Evolutionary conservation across 2,329 filamentous ascomycete genomes (phyloP), one percentile per base, ranked within the genome.

Genomic region (Fusarium devonianum): DNA sequence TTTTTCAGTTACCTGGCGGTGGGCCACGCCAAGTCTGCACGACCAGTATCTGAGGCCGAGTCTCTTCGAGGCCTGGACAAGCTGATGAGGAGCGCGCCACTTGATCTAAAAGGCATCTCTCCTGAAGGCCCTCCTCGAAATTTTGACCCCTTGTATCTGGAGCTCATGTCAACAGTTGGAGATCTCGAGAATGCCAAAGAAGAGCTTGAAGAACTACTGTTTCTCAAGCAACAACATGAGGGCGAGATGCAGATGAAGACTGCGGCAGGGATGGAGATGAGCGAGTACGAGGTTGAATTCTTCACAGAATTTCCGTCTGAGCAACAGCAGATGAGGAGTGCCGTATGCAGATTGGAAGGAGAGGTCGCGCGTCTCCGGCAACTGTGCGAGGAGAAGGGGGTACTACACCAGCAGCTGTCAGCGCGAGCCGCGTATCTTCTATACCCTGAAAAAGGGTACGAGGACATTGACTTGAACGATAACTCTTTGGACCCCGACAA

Each of bases 161-260:
- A 73, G 13, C 69, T 82, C 5, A 70, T 76, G 12, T 69, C 72
- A 10, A 70, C 72, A 2, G 71, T 78, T 8, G 74, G 71, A 2
- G 75, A 81, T 13, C 66, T 78, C n/a, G 71, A 76, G 33, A 70
- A 78, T 21, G 76, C 76, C 11, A 72, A 70, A 37, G 79, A 83
- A 48, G 72, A 77, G n/a, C 66, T 73, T 23, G 67, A 71, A 5
- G 77, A 82, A 29, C 69, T 82, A 4, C 47, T 69, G 9, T 67
- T 72, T 43, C 70, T 72, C 25, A 73, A 71, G 29, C 68, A 73
- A 7, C 66, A 67, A 40, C 72, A 69, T 33, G 65, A 75, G 41
- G 66, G 74, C 36, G 67, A 76, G 25, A 56, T 74, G 11, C 62
- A 66, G 16, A 50, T 73, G 21, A 69, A 73, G 44, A 63, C 66